These are phyloP conservation scores for Ochromonas danica DNA, from an alignment of 108 stramenopile genomes.

Conservation along the genomic window DNA sequence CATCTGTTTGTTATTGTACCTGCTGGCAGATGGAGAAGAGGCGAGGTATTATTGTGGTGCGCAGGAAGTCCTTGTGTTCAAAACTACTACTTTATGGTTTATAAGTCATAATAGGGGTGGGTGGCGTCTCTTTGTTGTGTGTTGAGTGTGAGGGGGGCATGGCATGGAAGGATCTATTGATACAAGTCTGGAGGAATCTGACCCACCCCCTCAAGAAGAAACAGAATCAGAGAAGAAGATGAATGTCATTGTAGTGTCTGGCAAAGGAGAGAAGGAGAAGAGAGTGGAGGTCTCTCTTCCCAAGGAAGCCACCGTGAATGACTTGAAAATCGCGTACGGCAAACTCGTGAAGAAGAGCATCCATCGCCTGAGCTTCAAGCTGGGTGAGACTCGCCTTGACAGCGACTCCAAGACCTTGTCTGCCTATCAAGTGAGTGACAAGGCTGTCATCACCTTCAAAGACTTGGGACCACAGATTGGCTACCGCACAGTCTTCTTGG, in stretches of 20 bases:
- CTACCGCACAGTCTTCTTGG: constrained; percentile 39
- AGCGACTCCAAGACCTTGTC: not conserved
- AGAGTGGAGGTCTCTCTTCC: not conserved
- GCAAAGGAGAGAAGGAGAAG: constrained; percentile 6
- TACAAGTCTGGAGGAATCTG: no score
- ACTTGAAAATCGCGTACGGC: constrained; percentile 28
- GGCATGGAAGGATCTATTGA: no score
- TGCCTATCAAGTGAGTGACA: not conserved
- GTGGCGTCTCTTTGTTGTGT: no score
- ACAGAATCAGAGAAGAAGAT: not conserved
- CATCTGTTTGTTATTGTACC: no score
- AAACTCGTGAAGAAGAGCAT: not conserved
- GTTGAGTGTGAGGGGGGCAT: no score
- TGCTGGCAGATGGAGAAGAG: no score
- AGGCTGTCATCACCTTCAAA: constrained; percentile 7
- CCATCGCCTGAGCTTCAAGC: constrained; percentile 2
- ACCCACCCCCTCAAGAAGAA: no score
- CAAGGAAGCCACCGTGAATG: constrained; percentile 33
- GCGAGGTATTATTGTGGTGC: no score
- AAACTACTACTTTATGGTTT: no score
- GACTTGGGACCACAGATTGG: constrained; percentile 38
- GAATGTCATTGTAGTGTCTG: not conserved
- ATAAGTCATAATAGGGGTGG: no score
- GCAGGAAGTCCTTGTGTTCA: no score
- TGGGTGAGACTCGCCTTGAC: not conserved